Evolutionary conservation across 2,329 filamentous ascomycete genomes (phyloP), one percentile per base, ranked within the genome.

Genomic region (Sclerotinia borealis): DNA sequence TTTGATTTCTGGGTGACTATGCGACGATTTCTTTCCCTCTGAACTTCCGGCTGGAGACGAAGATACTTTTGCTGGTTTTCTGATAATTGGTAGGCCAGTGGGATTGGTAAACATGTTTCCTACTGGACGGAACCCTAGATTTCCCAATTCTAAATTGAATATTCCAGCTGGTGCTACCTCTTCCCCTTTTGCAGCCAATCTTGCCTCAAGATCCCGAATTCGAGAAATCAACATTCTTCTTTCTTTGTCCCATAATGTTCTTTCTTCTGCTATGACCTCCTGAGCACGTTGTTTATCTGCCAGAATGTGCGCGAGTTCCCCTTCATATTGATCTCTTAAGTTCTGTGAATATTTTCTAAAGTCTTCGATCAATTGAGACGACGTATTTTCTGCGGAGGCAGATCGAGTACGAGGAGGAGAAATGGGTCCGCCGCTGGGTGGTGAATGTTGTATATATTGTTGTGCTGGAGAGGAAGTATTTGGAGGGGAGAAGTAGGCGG

Each of bases 231-330:
- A 63, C 5, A 67, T 59, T 17, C 63, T 55, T 31, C 72, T 65
- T 47, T 75, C 73, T 52, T 69, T 66, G 29, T 74, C 73, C 72
- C 72, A 75, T n/a, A 75, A 61, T 9, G 64, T 61, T 56, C 73
- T 58, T 68, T 75, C 73, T 60, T 75, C 73, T 1, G 65, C 71
- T 68, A 73, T 72, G 3, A 75, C 66, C 52, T 75, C 73, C 41
- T 73, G 69, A 34, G 66, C 63, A 34, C 72, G 65, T 15, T 64
- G 65, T 59, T 72, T 50, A 50, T 75, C 73, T 8, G 72, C 73
- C 36, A 61, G 43, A 66, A 74, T 71, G 55, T 75, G 73, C 56
- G 69, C 69, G 62, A 69, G 68, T 65, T 75, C 73, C 47, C 73
- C 73, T 51, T 73, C 67, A 59, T 61, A 64, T 61, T 75, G 73